Evolutionary conservation across 768 basidiomycete genomes (phyloP).

Genomic region (Tubosaeta brunneosetosa): DNA sequence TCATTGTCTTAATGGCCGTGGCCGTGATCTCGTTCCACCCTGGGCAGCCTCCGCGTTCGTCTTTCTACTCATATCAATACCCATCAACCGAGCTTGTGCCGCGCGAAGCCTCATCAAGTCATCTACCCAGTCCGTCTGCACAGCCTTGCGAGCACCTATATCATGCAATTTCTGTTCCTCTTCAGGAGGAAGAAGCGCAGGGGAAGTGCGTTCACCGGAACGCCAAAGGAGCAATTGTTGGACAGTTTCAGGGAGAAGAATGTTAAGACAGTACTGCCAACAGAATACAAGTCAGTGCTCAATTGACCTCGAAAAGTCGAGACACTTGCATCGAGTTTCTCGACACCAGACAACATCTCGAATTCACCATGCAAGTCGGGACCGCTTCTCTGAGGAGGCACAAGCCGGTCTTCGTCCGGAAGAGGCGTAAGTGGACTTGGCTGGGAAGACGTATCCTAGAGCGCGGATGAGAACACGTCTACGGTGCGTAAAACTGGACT

Average conservation of each 20-base stretch:
- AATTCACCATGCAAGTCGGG: slow-evolving; percentile 41
- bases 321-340: slow-evolving; percentile 48
- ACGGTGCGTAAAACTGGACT: neutral
- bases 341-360: slow-evolving; percentile 39
- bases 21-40: slow-evolving; percentile 31
- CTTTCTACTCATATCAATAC: slow-evolving; percentile 26
- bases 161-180: slow-evolving; percentile 56
- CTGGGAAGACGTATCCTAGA: slow-evolving; percentile 14
- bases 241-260: slow-evolving; percentile 68
- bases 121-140: slow-evolving; percentile 65
- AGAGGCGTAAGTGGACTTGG: slow-evolving; percentile 22
- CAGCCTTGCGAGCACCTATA: slow-evolving; percentile 42
- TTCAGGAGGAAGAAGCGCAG: slow-evolving; percentile 42
- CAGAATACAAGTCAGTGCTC: neutral
- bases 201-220: slow-evolving; percentile 48
- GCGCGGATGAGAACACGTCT: neutral
- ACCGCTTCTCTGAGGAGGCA: neutral
- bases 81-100: slow-evolving; percentile 37
- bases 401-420: slow-evolving; percentile 8
- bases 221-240: slow-evolving; percentile 76
- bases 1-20: slow-evolving; percentile 16
- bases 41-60: slow-evolving; percentile 12
- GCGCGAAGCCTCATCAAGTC: slow-evolving; percentile 46
- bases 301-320: neutral
- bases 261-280: slow-evolving; percentile 61